Conservation (phyloP, 2,329 filamentous ascomycete species). For the Botryotinia convoluta region DNA sequence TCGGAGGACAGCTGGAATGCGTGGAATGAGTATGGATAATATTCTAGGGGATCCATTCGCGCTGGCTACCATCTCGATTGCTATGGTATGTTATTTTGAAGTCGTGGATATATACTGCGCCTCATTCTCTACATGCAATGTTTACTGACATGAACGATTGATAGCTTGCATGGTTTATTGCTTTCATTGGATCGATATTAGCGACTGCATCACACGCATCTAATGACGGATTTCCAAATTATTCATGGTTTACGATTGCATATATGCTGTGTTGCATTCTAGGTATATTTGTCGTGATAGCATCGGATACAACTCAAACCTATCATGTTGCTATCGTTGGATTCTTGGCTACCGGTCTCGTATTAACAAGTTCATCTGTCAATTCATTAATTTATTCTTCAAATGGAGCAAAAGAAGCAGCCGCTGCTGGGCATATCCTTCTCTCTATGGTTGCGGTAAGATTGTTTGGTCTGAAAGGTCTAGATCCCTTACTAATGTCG, state of each 20-base stretch:
- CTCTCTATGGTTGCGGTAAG: conserved; percentile 88
- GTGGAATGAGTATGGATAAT: conserved; percentile 74
- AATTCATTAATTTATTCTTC: conserved; percentile 81
- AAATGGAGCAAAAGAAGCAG: conserved; percentile 74
- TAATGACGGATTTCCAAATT: conserved; percentile 66
- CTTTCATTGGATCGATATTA: conserved; percentile 83
- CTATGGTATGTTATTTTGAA: conserved; percentile 62
- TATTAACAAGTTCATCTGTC: conserved; percentile 80
- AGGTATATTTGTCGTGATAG: conserved; percentile 78
- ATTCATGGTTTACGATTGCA: conserved; percentile 86
- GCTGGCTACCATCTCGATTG: conserved; percentile 88
- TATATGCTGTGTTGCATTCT: conserved; percentile 82
- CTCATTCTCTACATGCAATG: not conserved
- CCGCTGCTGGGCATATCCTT: conserved; percentile 88
- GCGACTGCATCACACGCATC: conserved; percentile 52
- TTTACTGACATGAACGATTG: conserved; percentile 16
- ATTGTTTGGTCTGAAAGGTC: conserved; percentile 24
- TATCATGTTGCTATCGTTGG: conserved; percentile 92
- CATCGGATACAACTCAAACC: conserved; percentile 77
- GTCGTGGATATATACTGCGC: conserved; percentile 7
- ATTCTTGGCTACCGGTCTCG: conserved; percentile 78
- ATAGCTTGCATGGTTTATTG: conserved; percentile 92
- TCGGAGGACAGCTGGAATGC: conserved; percentile 50
- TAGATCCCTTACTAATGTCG: conserved; percentile 20
- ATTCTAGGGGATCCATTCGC: conserved; percentile 96